A percentile compares a stretch with the other conserved stretches of the same genome.
Evolutionary conservation across 345 rosid species (phyloP).

Genomic region (Ceriops decandra): DNA sequence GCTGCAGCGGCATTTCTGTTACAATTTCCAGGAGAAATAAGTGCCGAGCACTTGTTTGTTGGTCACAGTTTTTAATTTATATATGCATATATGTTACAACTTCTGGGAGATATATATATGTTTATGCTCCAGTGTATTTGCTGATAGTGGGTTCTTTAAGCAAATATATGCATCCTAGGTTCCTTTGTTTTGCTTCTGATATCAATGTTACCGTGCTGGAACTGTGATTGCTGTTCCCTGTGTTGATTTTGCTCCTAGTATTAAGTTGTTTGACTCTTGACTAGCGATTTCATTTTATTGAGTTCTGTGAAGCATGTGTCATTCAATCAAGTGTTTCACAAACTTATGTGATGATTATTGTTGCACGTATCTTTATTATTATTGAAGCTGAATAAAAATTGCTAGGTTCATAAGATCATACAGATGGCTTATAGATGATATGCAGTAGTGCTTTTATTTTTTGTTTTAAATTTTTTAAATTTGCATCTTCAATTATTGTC

Average conservation of each 20-base stretch:
- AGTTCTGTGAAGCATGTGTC: slow-evolving; percentile 25
- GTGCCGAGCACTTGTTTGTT: too few relatives aligned
- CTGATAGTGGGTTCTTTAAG: too few relatives aligned
- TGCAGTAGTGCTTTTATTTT: slow-evolving; percentile 4
- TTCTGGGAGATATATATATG: too few relatives aligned
- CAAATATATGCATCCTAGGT: too few relatives aligned
- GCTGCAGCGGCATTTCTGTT: too few relatives aligned
- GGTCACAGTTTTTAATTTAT: too few relatives aligned
- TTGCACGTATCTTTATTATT: slow-evolving; percentile 26
- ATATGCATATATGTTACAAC: too few relatives aligned
- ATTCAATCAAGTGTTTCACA: slow-evolving; percentile 25
- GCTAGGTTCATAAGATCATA: slow-evolving; percentile 21
- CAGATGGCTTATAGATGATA: slow-evolving; percentile 17
- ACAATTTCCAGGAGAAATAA: too few relatives aligned
- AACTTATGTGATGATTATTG: slow-evolving; percentile 25
- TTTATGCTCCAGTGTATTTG: too few relatives aligned
- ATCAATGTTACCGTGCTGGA: background rate
- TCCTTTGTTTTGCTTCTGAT: background rate
- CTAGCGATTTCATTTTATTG: slow-evolving; percentile 22
- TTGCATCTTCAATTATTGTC: slow-evolving; percentile 25
- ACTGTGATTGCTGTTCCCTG: background rate
- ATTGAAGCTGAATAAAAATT: slow-evolving; percentile 29
- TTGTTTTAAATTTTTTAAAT: background rate
- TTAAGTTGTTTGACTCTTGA: slow-evolving; percentile 20
- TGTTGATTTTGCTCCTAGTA: background rate